Conservation (phyloP, 1,284 basidiomycete species). For the Marasmius tenuissimus region DNA sequence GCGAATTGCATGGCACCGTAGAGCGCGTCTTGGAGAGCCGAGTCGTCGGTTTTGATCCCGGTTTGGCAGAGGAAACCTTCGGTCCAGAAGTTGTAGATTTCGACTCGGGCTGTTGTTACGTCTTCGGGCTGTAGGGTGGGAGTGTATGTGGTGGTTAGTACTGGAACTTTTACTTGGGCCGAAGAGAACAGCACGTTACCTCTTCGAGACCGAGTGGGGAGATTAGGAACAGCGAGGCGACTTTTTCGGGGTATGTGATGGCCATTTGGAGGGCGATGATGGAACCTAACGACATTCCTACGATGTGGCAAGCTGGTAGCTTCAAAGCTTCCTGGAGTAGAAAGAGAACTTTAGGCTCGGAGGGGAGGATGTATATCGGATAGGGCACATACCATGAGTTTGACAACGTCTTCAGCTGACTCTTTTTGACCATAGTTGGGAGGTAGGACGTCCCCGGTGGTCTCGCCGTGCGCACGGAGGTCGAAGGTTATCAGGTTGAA, state of each 20-base stretch:
- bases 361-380: background rate
- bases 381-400: constrained; percentile 11
- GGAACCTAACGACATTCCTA: constrained; percentile 13
- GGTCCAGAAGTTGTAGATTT: constrained; percentile 26
- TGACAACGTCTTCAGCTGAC: constrained; percentile 12
- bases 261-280: constrained; percentile 13
- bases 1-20: constrained; percentile 31
- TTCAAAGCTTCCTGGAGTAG: constrained; percentile 12
- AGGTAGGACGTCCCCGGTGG: constrained; percentile 9
- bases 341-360: background rate
- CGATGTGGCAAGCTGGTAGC: constrained; percentile 14
- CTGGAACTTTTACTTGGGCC: background rate
- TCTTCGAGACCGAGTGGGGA: constrained; percentile 3
- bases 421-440: constrained; percentile 10
- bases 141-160: background rate
- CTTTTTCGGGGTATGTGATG: constrained; percentile 4
- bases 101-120: constrained; percentile 11
- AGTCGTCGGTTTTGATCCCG: constrained; percentile 11
- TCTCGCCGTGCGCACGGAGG: constrained; percentile 13
- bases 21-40: constrained; percentile 28
- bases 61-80: constrained; percentile 20
- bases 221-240: constrained; percentile 11
- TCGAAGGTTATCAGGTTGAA: constrained; percentile 19
- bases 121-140: constrained; percentile 11
- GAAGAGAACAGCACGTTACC: background rate